Base-by-base conservation (phyloP, 2,329 filamentous ascomycete genomes). In the Proliferodiscus dingleyae region DNA sequence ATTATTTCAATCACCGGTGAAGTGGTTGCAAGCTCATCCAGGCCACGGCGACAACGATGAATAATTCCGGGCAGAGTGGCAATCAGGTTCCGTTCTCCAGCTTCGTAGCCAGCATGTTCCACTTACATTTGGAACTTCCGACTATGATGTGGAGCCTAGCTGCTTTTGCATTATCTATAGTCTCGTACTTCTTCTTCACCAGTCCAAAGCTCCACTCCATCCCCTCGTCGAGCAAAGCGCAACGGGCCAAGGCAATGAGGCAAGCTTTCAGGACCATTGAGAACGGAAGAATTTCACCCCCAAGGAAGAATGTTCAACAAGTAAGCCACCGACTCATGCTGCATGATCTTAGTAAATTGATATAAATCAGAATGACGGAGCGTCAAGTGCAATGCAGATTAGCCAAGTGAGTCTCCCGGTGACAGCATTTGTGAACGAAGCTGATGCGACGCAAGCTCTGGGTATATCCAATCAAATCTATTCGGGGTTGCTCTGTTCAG, bases 381-480 rank as follows among this genome's bases (percentile, higher is more conserved):
- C 23, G 9, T 22, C 45, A 13, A 22, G 39, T 11, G 26, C 43
- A 4, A 51, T 60, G 49, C 44, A 55, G 32, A 53, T 61, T 30
- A 53, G 47, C 18, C 50, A 61, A 44, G 58, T 61, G 47, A 40
- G 46, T 33, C 11, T 10, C 3, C 23, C 15, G 16, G 11, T 23
- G 9, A 43, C 28, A 8, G 9, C 5, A 7, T 32, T 13, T 15
- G 16, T 21, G 10, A 3, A 21, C 13, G n/a, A 10, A 9, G 5
- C 32, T 34, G 13, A 34, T 18, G 5, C 13, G 16, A 28, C 19
- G 32, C 16, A 52, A 83, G 77, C 71, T 89, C 28, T 86, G 82
- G 64, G 72, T 85, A 38, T 87, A 89, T 62, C 84, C 85, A 33
- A 81, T 89, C 66, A 89, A 89, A 62, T 82, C 75, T 6, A 73